These are phyloP conservation scores for Neurospora terricola DNA, from an alignment of 495 filamentous ascomycete species.

Conservation along the genomic window DNA sequence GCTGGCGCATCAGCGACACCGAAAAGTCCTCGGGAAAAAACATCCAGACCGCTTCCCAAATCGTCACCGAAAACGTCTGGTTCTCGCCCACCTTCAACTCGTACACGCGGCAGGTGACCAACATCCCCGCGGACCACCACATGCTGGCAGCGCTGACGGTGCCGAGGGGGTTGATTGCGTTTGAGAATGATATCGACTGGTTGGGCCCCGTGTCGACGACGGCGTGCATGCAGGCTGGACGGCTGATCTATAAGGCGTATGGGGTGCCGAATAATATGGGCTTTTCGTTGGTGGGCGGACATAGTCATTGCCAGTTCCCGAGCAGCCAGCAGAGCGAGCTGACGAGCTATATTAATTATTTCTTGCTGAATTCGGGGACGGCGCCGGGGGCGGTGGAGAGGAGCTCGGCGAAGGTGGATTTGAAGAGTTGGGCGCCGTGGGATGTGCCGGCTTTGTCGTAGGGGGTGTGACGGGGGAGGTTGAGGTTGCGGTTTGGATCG, in stretches of 20 bases:
- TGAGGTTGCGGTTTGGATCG: neutral
- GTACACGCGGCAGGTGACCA: conserved; percentile 23
- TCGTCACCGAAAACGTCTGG: conserved; percentile 45
- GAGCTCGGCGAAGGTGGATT: conserved; percentile 25
- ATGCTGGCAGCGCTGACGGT: conserved; percentile 37
- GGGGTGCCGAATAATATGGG: conserved; percentile 44
- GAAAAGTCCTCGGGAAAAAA: conserved; percentile 38
- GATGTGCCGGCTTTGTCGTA: conserved; percentile 26
- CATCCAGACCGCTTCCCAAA: conserved; percentile 43
- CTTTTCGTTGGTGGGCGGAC: conserved; percentile 42
- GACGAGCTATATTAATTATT: conserved; percentile 42
- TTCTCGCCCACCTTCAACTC: conserved; percentile 36
- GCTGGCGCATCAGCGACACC: conserved; percentile 43
- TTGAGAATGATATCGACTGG: conserved; percentile 50
- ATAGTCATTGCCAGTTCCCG: conserved; percentile 48
- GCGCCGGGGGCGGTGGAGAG: conserved; percentile 30
- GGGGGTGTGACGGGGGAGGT: neutral
- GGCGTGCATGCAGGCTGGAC: conserved; percentile 45
- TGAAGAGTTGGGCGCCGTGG: conserved; percentile 34
- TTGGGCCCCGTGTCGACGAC: conserved; percentile 41
- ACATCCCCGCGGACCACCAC: conserved; percentile 43
- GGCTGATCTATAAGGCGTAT: conserved; percentile 40
- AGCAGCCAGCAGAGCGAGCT: conserved; percentile 37
- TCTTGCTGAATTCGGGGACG: conserved; percentile 17
- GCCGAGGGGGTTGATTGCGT: conserved; percentile 36